Base-by-base conservation (phyloP, 805 yeast genomes). In the Saturnispora quitensis region DNA sequence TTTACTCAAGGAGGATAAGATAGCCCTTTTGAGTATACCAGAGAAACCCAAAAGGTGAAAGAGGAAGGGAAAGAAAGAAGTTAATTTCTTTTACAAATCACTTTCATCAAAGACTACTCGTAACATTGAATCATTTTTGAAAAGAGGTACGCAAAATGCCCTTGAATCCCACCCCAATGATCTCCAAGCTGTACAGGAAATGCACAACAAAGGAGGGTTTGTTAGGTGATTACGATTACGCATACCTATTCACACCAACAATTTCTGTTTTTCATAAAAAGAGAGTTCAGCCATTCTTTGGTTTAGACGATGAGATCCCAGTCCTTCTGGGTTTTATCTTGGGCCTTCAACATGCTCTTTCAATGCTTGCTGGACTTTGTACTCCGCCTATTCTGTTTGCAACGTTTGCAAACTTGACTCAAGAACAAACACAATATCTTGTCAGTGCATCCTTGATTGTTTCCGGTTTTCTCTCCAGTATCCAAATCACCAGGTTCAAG, bases 331-430 rank as follows among this genome's bases (percentile, higher is more conserved):
- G 95, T 1, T 65, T 85, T 52, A 52, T 89, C 10, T 75, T 90
- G 34, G 97, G 97, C 17, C 74, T 89, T 56, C 97, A 89, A 70
- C 97, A 89, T 64, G 71, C 95, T 1, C 67, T 89, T 57, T 81
- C 97, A 25, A 89, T 90, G 96, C 70, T 89, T 69, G 97, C 96
- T 15, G 97, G 97, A 61, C 78, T 89, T 48, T 84, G 86, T 36
- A 73, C 93, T 7, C 96, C 97, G 8, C 91, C 96, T 3, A 69
- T 89, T 50, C 72, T 89, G 57, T 85, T 88, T 47, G 72, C 89
- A 0, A 59, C 73, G 12, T 66, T 77, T 27, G 91, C 91, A 8
- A 75, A 85, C 63, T 72, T 89, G 46, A 69, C 67, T 34, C 59
- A 71, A 10, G 73, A 67, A 1, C 53, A 71, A 15, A 72, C 76